Percentiles rank a stretch among this genome's conserved stretches.
These are phyloP conservation scores for Phytophthora litchii DNA, from an alignment of 352 stramenopile genomes.

Conservation along the genomic window DNA sequence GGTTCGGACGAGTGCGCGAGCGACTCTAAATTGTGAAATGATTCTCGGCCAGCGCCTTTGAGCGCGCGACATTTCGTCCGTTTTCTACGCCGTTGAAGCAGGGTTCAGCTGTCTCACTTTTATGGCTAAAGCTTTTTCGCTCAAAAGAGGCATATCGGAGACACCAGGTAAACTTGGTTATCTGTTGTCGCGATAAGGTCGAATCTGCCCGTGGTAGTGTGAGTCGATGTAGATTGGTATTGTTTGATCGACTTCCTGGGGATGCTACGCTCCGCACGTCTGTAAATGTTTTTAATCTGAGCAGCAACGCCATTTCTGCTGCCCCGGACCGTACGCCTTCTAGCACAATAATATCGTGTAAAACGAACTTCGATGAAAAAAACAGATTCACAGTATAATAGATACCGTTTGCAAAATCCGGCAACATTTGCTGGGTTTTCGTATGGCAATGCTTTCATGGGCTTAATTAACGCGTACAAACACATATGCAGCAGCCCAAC, in stretches of 20 bases:
- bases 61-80: constrained; percentile 20
- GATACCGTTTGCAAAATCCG: not conserved
- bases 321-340: too few species aligned
- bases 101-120: constrained; percentile 12
- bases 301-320: too few species aligned
- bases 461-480: not conserved
- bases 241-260: too few species aligned
- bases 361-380: too few species aligned
- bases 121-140: constrained; percentile 5
- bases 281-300: too few species aligned
- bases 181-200: not conserved
- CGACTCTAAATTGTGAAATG: constrained; percentile 29
- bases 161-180: not conserved
- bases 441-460: constrained; percentile 4
- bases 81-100: constrained; percentile 17
- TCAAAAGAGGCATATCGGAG: too few species aligned
- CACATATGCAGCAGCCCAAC: constrained; percentile 4
- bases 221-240: too few species aligned
- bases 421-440: constrained; percentile 1
- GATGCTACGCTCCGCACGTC: too few species aligned
- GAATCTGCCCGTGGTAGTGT: too few species aligned
- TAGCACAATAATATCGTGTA: too few species aligned
- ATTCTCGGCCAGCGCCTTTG: constrained; percentile 2
- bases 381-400: too few species aligned
- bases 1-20: not conserved